A percentile compares a stretch with the other conserved stretches of the same genome.
phyloP scores from a whole-genome alignment of 2,329 filamentous ascomycete species.

The Pyricularia sp. region DNA sequence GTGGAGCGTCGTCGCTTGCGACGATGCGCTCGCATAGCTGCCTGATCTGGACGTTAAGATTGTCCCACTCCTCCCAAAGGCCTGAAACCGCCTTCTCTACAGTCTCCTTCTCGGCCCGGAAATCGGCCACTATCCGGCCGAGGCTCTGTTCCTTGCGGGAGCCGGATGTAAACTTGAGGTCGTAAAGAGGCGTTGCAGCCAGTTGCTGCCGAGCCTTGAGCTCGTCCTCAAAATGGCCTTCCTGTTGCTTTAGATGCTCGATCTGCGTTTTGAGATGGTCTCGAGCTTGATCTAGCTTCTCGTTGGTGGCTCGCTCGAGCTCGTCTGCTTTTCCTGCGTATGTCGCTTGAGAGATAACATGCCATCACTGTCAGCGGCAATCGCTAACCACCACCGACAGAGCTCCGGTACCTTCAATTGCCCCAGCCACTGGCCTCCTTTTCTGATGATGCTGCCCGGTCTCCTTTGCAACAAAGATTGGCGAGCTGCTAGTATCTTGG shows the following conservation, averaged over 20 bases:
- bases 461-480: neutral
- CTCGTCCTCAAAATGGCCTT: neutral
- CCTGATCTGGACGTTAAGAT: constrained; percentile 2
- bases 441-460: neutral
- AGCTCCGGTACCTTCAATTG: neutral
- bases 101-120: neutral
- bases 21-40: constrained; percentile 3
- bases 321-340: neutral
- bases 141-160: neutral
- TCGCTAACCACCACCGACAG: neutral
- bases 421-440: neutral
- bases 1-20: neutral
- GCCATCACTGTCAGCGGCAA: neutral
- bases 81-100: neutral
- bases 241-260: neutral
- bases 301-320: neutral
- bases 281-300: neutral
- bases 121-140: neutral
- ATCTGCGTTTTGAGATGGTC: neutral
- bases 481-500: neutral
- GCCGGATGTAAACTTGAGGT: neutral
- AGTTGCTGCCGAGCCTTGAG: neutral
- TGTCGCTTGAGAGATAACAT: neutral
- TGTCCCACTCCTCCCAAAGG: neutral
- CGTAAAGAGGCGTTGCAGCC: neutral